Evolutionary conservation across 208 protist genomes (phyloP), one percentile per base, ranked within the genome.

Genomic region (Acanthamoeba lenticulata): DNA sequence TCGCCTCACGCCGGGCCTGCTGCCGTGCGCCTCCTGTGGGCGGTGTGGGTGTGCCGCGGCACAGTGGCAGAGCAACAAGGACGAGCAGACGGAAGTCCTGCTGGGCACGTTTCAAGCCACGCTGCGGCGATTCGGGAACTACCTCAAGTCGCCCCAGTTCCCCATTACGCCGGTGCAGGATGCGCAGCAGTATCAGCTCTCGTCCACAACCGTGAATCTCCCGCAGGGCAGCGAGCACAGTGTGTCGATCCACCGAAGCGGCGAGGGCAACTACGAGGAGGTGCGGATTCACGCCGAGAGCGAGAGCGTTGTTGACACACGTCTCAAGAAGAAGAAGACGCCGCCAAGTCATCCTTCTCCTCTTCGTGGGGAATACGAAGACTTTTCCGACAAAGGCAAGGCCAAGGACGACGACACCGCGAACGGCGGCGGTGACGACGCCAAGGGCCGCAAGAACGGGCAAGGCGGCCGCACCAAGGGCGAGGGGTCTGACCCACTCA

Each of bases 31-130:
- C 49, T 27, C 24, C 0, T 2, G 55, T 62, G 15, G 3, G 2
- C 5, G 24, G 55, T 62, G 21, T 24, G 24, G 49, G 49, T 24
- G 19, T 32, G 55, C 67, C 34, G 67, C 40, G 67, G 67, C 34
- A 77, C 67, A 77, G 67, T 77, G 67, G 67, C 34, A 77, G 67
- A 77, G 40, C 67, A 19, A 77, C 36, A n/a, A 77, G 34, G 67
- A 77, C 29, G 67, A 77, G 32, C 15, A 77, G 67, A 77, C 29
- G 34, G 67, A 77, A 3, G 13, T 77, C 34, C 67, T 77, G 29
- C 34, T 77, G 29, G 67, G 67, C 29, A 77, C 67, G 13, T 77
- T 77, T n/a, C 67, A n/a, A 38, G 27, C 67, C 21, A 44, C 67
- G 6, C 67, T 77, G 67, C 67, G 67, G 32, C 67, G 36, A 32